Evolutionary conservation across 2,329 filamentous ascomycete genomes (phyloP).

Genomic region (Talaromyces sp.): DNA sequence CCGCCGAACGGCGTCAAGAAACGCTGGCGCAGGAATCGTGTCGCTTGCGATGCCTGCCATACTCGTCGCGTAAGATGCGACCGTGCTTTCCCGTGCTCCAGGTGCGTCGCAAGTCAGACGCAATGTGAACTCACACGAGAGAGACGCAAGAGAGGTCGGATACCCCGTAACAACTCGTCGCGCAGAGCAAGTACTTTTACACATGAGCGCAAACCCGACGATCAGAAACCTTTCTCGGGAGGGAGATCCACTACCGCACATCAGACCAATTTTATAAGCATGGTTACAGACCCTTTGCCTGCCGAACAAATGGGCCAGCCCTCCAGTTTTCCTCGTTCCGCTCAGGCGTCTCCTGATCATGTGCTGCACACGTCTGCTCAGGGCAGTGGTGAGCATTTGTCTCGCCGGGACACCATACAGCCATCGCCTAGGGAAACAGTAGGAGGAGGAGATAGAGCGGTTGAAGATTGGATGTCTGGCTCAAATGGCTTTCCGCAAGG

Average conservation of each 20-base stretch:
- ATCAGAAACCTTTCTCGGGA: neutral
- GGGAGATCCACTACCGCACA: neutral
- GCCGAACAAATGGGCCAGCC: constrained; percentile 6
- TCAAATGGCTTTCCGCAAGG: constrained; percentile 13
- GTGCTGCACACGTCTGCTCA: constrained; percentile 26
- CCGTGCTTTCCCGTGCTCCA: constrained; percentile 82
- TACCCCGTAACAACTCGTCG: constrained; percentile 59
- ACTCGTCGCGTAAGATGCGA: constrained; percentile 90
- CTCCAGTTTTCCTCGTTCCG: constrained; percentile 7
- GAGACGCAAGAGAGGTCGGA: constrained; percentile 89
- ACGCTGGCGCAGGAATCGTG: constrained; percentile 34
- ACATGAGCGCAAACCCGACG: constrained; percentile 8
- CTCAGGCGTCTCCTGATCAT: constrained; percentile 10
- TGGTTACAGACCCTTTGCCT: constrained; percentile 13
- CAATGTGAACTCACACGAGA: constrained; percentile 83
- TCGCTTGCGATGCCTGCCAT: constrained; percentile 90
- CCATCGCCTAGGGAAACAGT: constrained; percentile 19
- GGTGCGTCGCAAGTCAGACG: constrained; percentile 69
- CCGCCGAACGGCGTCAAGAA: constrained; percentile 25
- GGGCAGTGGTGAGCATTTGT: constrained; percentile 26
- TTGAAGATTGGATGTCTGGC: constrained; percentile 17
- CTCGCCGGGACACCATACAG: constrained; percentile 20
- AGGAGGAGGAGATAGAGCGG: constrained; percentile 5
- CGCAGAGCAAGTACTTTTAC: constrained; percentile 12
- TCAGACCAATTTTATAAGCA: constrained; percentile 13